Base-by-base conservation (phyloP, 1,284 basidiomycete species). In the Leccinum holopus region DNA sequence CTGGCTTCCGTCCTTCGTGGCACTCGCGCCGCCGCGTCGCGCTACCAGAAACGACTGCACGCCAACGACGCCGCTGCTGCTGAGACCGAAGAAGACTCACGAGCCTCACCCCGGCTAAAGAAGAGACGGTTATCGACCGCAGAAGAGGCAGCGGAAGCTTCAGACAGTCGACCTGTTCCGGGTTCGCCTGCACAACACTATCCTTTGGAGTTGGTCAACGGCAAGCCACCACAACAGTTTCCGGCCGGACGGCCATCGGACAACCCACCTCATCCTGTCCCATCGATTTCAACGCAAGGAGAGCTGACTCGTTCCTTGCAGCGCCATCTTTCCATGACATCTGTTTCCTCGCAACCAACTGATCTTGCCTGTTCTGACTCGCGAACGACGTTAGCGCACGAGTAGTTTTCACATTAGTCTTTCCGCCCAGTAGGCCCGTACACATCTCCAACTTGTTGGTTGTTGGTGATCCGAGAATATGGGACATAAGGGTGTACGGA, bases 221-320 rank as follows among this genome's bases (percentile, higher is more conserved):
- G 73, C 28, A 74, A 65, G 44, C 72, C 73, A 44, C 71, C 75
- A 51, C 72, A 68, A n/a, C 75, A 76, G 52, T 73, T 63, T 60
- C 69, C 74, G 2, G 67, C 70, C 1, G 72, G 74, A 10, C 65
- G 47, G 37, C 65, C 62, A 4, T 64, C 65, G 6, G 60, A 65
- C 3, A 59, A 30, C 16, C 55, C 60, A 21, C 51, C 58, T 1
- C 61, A 63, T 16, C 55, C 60, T 1, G 5, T 33, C 11, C 44
- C 60, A 51, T 51, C 49, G 1, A 59, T 62, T 9, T 61, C 63
- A 14, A 51, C 64, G 5, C 69, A 68, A 54, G 65, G 69, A 3
- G 25, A 57, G 1, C 60, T 69, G 10, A 61, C 64, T 12, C 73
- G 70, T 53, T 68, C 73, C 8, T 57, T 72, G 32, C 70, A 74